Base-by-base conservation (phyloP, 2,329 filamentous ascomycete species). In the Claviceps sp. region DNA sequence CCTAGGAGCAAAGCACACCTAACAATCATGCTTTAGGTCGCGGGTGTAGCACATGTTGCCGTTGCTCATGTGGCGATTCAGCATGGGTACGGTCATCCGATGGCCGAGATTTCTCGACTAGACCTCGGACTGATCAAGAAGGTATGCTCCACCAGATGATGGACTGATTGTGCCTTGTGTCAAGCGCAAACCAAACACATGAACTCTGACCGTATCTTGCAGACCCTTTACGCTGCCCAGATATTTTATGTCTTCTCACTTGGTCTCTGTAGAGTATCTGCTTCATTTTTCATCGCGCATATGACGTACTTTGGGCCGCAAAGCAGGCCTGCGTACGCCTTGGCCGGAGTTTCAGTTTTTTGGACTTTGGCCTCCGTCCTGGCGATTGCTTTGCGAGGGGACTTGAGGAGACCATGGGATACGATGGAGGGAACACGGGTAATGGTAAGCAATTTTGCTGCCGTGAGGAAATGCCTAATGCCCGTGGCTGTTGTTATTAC, bases 301-400 rank as follows among this genome's bases (percentile, higher is more conserved):
- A 46, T 55, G 16, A 47, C 54, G 13, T 51, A 52, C 11, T 49
- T 49, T 30, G 52, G 50, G 9, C 49, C 50, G 14, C 52, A 55
- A 22, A 34, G 26, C 16, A 22, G 48, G n/a, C 54, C 48, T 37
- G 54, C 54, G 6, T 41, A 49, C 7, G 16, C 37, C 5, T 18
- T 55, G 38, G 48, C 42, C 7, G 47, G 30, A 44, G 9, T 49
- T 9, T 54, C 52, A 11, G 37, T 16, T 5, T 8, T 44, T 11
- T 55, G 54, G 54, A 49, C 52, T 1, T 5, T 51, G 26, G 16
- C 22, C n/a, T 55, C 52, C 7, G 18, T 50, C 2, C 6, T 51
- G 7, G n/a, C 18, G 7, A 11, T 52, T 40, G 51, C 51, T 16
- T 41, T 52, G 5, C 14, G 51, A 49, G 47, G 40, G 4, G 11